Evolutionary conservation across 2,329 filamentous ascomycete species (phyloP).

Genomic region (Phialemoniopsis sp.): DNA sequence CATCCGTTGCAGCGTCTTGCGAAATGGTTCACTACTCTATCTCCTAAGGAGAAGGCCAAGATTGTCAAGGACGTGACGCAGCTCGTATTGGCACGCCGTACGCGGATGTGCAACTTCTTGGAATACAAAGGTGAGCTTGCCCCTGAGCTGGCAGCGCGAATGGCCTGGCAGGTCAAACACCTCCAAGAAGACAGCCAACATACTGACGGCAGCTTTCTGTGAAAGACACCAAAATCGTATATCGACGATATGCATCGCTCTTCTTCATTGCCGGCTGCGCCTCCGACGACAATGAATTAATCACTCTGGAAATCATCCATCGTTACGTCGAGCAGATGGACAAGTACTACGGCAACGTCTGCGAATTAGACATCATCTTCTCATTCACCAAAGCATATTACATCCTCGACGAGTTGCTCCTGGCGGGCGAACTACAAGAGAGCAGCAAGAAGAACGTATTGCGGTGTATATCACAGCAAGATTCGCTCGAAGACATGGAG

Average conservation of each 20-base stretch:
- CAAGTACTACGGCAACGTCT: conserved; percentile 99
- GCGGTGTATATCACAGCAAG: conserved; percentile 92
- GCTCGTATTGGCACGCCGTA: conserved; percentile 89
- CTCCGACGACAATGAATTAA: conserved; percentile 96
- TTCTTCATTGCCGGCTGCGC: conserved; percentile 99
- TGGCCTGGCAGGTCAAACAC: too few relatives aligned
- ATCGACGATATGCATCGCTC: conserved; percentile 95
- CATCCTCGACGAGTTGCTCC: conserved; percentile 91
- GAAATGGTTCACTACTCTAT: conserved; percentile 99
- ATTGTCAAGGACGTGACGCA: conserved; percentile 99
- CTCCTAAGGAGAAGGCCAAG: conserved; percentile 98
- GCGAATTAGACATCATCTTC: conserved; percentile 99
- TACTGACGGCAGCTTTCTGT: background rate
- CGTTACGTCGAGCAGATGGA: conserved; percentile 99
- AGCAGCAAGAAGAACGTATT: conserved; percentile 99
- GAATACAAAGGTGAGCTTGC: conserved; percentile 83
- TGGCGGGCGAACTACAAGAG: conserved; percentile 96
- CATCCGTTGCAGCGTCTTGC: conserved; percentile 72
- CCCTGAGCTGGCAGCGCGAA: too few relatives aligned
- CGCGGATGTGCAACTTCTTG: conserved; percentile 99
- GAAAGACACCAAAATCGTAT: conserved; percentile 95
- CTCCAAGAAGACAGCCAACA: too few relatives aligned
- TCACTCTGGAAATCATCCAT: conserved; percentile 97
- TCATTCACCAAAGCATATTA: conserved; percentile 99
- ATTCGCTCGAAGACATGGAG: conserved; percentile 98